Evolutionary conservation across 2,329 filamentous ascomycete species (phyloP).

Genomic region (Cercospora canescens): DNA sequence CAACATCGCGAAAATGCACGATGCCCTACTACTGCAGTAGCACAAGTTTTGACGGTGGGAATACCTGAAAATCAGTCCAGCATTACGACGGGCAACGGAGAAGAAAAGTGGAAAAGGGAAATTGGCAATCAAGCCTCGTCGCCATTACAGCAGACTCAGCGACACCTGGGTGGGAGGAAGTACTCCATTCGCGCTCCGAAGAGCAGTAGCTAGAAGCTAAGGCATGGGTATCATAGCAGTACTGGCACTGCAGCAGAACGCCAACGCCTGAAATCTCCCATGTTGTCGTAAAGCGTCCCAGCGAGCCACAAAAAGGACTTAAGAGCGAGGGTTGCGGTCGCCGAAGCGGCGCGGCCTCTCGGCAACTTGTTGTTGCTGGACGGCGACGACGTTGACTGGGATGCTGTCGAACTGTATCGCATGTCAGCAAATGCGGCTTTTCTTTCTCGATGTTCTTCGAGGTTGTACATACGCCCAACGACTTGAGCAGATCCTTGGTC

Average conservation of each 20-base stretch:
- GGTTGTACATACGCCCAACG: conserved; percentile 73
- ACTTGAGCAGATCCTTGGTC: conserved; percentile 99
- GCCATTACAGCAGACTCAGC: conserved; percentile 21
- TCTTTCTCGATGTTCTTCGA: neutral
- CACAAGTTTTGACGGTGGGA: neutral
- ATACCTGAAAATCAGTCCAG: neutral
- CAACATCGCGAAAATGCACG: too few relatives aligned
- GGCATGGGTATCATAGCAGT: conserved; percentile 13
- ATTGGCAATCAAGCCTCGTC: conserved; percentile 27
- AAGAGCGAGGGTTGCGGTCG: conserved; percentile 54
- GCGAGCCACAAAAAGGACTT: conserved; percentile 16
- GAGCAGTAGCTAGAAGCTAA: conserved; percentile 12
- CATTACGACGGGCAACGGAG: conserved; percentile 5
- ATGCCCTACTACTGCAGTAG: neutral
- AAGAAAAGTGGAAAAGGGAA: conserved; percentile 10
- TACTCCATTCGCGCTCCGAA: conserved; percentile 7
- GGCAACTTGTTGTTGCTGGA: conserved; percentile 81
- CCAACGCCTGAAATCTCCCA: conserved; percentile 21
- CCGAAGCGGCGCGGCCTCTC: conserved; percentile 81
- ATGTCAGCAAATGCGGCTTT: conserved; percentile 12
- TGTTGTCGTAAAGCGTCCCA: conserved; percentile 15
- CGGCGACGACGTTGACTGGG: conserved; percentile 91
- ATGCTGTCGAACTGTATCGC: conserved; percentile 83
- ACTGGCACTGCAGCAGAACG: conserved; percentile 12
- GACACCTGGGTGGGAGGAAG: conserved; percentile 23